phyloP scores from a whole-genome alignment of 2,329 filamentous ascomycete genomes.

The Pseudomassariella vexata region DNA sequence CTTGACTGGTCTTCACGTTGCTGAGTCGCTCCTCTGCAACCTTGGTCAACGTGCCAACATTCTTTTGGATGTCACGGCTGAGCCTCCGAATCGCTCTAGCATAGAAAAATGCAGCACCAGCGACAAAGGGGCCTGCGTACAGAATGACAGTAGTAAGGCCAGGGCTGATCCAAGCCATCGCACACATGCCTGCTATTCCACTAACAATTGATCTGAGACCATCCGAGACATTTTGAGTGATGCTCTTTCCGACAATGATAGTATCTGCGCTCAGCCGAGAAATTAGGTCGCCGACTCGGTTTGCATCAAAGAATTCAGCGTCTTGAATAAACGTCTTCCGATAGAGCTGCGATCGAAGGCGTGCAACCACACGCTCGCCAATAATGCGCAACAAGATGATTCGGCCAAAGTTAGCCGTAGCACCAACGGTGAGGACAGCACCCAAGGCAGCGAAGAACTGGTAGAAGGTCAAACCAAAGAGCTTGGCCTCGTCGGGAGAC shows the following conservation, averaged over 20 bases:
- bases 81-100: slow-evolving; percentile 83
- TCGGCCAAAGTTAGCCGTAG: slow-evolving; percentile 85
- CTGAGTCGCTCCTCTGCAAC: slow-evolving; percentile 97
- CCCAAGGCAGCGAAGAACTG: slow-evolving; percentile 86
- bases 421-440: slow-evolving; percentile 72
- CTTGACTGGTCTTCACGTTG: slow-evolving; percentile 94
- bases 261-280: slow-evolving; percentile 94
- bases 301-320: slow-evolving; percentile 97
- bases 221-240: slow-evolving; percentile 95
- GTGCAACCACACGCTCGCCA: slow-evolving; percentile 87
- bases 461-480: slow-evolving; percentile 79
- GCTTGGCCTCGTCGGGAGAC: slow-evolving; percentile 55
- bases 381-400: slow-evolving; percentile 92
- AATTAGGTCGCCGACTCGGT: slow-evolving; percentile 92
- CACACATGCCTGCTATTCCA: slow-evolving; percentile 78
- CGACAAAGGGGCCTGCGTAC: slow-evolving; percentile 85
- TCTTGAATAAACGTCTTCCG: slow-evolving; percentile 93
- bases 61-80: slow-evolving; percentile 89
- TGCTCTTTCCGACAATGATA: slow-evolving; percentile 96
- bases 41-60: slow-evolving; percentile 86
- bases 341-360: slow-evolving; percentile 84
- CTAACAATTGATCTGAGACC: slow-evolving; percentile 88
- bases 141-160: slow-evolving; percentile 83
- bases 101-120: slow-evolving; percentile 85
- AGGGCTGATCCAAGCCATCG: slow-evolving; percentile 95